phyloP scores from a whole-genome alignment of 2,329 filamentous ascomycete species.

The Cordyceps cicadae region DNA sequence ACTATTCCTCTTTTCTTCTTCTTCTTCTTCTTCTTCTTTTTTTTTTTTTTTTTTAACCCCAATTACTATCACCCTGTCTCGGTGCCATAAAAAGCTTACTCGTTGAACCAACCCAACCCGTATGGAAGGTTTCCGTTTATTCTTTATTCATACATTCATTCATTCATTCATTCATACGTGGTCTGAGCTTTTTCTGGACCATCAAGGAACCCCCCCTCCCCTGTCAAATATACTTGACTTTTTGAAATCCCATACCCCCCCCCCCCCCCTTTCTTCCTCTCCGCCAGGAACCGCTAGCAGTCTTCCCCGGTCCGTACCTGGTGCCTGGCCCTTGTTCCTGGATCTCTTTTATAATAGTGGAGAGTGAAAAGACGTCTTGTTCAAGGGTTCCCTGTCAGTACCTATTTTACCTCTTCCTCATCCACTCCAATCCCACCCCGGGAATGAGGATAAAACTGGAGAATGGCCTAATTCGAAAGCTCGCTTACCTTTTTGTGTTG shows the following conservation, averaged over 20 bases:
- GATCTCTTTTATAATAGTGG: neutral
- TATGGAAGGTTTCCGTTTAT: neutral
- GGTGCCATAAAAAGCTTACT: neutral
- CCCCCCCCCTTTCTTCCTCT: neutral
- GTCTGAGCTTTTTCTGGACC: slow-evolving; percentile 7
- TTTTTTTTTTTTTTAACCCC: too few relatives aligned
- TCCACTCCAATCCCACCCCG: neutral
- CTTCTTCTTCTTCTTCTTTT: too few relatives aligned
- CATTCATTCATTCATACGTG: neutral
- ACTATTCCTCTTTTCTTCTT: neutral
- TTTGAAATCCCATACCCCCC: neutral
- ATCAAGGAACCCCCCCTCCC: neutral
- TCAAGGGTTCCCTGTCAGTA: neutral
- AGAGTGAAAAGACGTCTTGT: neutral
- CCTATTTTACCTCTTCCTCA: neutral
- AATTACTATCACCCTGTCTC: too few relatives aligned
- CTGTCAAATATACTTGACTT: neutral
- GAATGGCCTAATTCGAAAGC: neutral
- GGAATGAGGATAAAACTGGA: neutral
- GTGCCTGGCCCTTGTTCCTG: slow-evolving; percentile 9
- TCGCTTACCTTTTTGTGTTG: neutral
- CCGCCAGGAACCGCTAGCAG: neutral
- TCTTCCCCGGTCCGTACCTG: slow-evolving; percentile 10
- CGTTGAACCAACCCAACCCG: neutral
- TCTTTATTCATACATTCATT: neutral